These are phyloP conservation scores for Penicillium sp. DNA, from an alignment of 2,329 filamentous ascomycete species.

Conservation along the genomic window DNA sequence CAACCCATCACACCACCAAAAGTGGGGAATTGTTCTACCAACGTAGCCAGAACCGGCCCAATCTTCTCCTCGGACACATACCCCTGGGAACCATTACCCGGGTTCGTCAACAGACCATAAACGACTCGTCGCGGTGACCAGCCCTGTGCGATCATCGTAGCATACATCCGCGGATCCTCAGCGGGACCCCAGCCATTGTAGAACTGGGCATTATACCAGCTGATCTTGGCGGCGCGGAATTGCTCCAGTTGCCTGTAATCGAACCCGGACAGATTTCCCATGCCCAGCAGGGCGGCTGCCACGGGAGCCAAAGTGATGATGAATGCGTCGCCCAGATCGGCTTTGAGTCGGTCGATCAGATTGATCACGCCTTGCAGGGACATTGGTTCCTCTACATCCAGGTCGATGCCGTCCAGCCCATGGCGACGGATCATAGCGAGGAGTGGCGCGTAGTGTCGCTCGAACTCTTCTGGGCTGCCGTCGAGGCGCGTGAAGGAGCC, in stretches of 20 bases:
- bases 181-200: slow-evolving; percentile 87
- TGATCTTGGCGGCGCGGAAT: slow-evolving; percentile 65
- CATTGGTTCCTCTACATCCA: slow-evolving; percentile 79
- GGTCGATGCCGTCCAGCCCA: slow-evolving; percentile 69
- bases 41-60: slow-evolving; percentile 56
- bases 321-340: slow-evolving; percentile 56
- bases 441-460: slow-evolving; percentile 72
- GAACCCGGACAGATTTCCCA: slow-evolving; percentile 74
- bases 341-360: slow-evolving; percentile 67
- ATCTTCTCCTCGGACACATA: slow-evolving; percentile 64
- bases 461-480: slow-evolving; percentile 63
- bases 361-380: slow-evolving; percentile 66
- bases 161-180: slow-evolving; percentile 49
- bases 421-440: slow-evolving; percentile 64
- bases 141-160: slow-evolving; percentile 53
- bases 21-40: slow-evolving; percentile 62
- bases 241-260: slow-evolving; percentile 74
- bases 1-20: slow-evolving; percentile 93
- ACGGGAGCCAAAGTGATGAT: slow-evolving; percentile 82
- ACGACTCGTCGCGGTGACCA: slow-evolving; percentile 76
- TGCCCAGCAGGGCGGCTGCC: slow-evolving; percentile 68
- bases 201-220: slow-evolving; percentile 90
- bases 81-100: slow-evolving; percentile 67
- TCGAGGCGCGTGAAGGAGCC: slow-evolving; percentile 70
- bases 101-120: slow-evolving; percentile 77